A percentile compares a stretch with the other conserved stretches of the same genome.
Conservation (phyloP, 345 rosid genomes). For the Linum lewisii region DNA sequence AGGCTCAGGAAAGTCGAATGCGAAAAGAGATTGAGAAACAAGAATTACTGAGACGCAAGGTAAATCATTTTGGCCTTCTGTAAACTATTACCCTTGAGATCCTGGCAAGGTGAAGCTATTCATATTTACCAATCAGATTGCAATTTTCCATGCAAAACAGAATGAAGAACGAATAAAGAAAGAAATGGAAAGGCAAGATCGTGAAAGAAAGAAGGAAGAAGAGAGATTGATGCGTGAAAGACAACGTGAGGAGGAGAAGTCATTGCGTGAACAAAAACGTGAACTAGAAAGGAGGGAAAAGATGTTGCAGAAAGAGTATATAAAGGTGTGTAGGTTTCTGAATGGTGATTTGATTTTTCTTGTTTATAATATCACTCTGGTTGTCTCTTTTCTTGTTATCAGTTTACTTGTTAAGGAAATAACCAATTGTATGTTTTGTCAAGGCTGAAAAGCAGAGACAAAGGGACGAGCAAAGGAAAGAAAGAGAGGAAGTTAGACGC, state of each 20-base stretch:
- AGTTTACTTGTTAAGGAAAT: slow-evolving; percentile 7
- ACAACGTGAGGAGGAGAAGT: slow-evolving; percentile 89
- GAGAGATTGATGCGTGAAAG: slow-evolving; percentile 92
- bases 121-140: slow-evolving; percentile 17
- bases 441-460: slow-evolving; percentile 87
- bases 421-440: neutral
- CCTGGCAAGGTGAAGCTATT: neutral
- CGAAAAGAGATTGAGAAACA: slow-evolving; percentile 77
- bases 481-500: slow-evolving; percentile 76
- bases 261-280: slow-evolving; percentile 74
- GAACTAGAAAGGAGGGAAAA: slow-evolving; percentile 91
- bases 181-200: slow-evolving; percentile 88
- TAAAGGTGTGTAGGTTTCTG: slow-evolving; percentile 37
- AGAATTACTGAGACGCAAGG: slow-evolving; percentile 66
- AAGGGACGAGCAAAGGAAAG: slow-evolving; percentile 82
- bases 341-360: slow-evolving; percentile 1
- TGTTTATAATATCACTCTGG: slow-evolving; percentile 2
- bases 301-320: slow-evolving; percentile 68
- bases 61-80: slow-evolving; percentile 13
- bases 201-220: slow-evolving; percentile 95
- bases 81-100: slow-evolving; percentile 7
- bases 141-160: slow-evolving; percentile 27
- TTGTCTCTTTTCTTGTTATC: slow-evolving; percentile 11
- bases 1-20: slow-evolving; percentile 45
- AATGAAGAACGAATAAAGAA: slow-evolving; percentile 76